Conservation (phyloP, 225 moss, liverwort and hornwort genomes). For the Asterella californica region DNA sequence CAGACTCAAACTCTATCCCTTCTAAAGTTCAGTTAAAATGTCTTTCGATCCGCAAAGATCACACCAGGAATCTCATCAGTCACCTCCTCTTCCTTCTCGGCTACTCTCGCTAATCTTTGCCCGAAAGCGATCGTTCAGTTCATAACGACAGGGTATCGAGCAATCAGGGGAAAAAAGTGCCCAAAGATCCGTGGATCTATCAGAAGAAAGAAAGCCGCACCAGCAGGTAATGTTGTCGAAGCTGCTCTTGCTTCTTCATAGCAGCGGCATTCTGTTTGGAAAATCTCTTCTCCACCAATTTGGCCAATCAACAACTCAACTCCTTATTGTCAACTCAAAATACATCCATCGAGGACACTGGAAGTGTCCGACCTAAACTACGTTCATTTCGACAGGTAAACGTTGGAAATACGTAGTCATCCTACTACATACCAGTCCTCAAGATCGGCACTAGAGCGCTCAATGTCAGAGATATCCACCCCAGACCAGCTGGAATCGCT, state of each 20-base stretch:
- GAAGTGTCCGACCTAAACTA: not conserved
- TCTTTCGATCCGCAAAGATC: not conserved
- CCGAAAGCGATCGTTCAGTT: not conserved
- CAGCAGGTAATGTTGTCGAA: not conserved
- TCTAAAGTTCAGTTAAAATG: not conserved
- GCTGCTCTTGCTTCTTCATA: not conserved
- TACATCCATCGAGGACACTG: not conserved
- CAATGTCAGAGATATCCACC: conserved; percentile 7
- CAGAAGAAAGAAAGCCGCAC: not conserved
- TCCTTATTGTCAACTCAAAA: not conserved
- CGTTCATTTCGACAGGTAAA: not conserved
- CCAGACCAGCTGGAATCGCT: conserved; percentile 22
- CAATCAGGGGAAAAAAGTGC: not conserved
- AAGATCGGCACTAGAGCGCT: conserved; percentile 3
- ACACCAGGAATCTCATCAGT: not conserved
- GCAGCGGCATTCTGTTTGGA: not conserved
- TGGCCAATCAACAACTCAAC: not conserved
- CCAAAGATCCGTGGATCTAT: not conserved
- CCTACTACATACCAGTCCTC: conserved; percentile 18
- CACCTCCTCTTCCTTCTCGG: not conserved
- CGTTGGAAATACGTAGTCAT: not conserved
- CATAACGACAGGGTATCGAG: not conserved
- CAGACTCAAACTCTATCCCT: not conserved
- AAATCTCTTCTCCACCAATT: not conserved
- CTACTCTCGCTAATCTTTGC: not conserved